Evolutionary conservation across 1,284 basidiomycete species (phyloP).

Genomic region (Apiotrichum akiyoshidainum): DNA sequence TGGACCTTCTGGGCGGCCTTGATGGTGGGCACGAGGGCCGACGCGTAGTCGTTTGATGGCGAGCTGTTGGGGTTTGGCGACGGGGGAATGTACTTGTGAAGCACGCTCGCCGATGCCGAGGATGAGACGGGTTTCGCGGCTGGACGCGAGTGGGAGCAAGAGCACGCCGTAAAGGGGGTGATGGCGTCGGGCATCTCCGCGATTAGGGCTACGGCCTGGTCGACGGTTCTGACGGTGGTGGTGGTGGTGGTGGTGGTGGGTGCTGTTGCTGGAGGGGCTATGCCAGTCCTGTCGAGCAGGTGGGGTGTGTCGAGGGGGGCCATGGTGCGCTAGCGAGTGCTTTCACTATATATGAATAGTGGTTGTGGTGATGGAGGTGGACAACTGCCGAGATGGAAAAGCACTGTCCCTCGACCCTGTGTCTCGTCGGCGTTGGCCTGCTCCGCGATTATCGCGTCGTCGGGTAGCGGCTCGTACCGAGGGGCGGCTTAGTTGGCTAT

Average conservation of each 20-base stretch:
- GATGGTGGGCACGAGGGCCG: background rate
- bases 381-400: too few species aligned
- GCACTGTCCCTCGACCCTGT: too few species aligned
- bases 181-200: conserved; percentile 2
- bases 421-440: too few species aligned
- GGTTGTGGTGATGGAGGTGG: too few species aligned
- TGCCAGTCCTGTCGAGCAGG: too few species aligned
- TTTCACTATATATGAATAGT: too few species aligned
- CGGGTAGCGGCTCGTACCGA: too few species aligned
- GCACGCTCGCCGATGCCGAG: background rate
- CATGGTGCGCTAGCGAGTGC: too few species aligned
- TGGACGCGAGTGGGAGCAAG: background rate
- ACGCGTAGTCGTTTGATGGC: background rate
- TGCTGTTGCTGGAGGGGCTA: background rate
- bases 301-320: too few species aligned
- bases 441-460: too few species aligned
- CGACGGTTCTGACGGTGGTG: background rate
- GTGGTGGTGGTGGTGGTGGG: background rate
- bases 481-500: too few species aligned
- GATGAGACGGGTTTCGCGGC: background rate
- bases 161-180: background rate
- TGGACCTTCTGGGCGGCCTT: conserved; percentile 1
- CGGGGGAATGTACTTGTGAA: background rate
- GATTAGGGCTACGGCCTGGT: background rate
- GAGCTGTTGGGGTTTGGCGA: background rate